Percentiles rank a stretch among this genome's conserved stretches.
Conservation (phyloP, 1,139 yeast genomes). For the Blastobotrys illinoisensis region DNA sequence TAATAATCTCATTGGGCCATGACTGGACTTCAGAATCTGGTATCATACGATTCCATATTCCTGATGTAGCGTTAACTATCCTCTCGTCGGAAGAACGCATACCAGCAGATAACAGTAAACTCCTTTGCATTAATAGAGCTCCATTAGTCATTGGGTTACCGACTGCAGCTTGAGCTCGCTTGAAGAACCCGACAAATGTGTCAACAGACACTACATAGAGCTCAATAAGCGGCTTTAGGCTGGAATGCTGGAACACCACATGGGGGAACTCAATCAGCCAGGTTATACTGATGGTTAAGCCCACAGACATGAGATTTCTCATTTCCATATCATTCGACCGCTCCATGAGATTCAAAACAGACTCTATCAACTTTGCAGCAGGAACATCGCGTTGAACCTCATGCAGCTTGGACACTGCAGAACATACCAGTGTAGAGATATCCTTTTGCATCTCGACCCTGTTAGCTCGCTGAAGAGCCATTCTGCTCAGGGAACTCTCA, state of each 20-base stretch:
- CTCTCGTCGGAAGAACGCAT: neutral
- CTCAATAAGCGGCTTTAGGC: neutral
- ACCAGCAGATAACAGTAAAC: neutral
- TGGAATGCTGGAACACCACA: neutral
- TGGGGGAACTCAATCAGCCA: neutral
- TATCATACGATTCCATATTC: neutral
- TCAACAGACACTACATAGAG: neutral
- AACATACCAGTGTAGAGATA: neutral
- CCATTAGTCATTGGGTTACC: neutral
- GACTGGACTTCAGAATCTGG: neutral
- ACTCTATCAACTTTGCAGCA: neutral
- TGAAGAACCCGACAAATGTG: neutral
- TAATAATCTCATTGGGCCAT: neutral
- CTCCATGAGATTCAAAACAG: neutral
- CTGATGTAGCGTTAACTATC: neutral
- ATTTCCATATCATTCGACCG: neutral
- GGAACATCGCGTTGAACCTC: neutral
- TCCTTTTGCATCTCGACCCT: neutral
- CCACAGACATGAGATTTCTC: neutral
- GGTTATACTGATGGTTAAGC: neutral
- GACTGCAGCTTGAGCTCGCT: neutral
- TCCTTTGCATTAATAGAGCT: neutral
- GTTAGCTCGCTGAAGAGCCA: neutral
- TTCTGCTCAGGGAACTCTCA: neutral
- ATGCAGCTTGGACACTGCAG: neutral